phyloP scores from a whole-genome alignment of 176 grass and related monocot genomes.

The Calamus simplicifolius region DNA sequence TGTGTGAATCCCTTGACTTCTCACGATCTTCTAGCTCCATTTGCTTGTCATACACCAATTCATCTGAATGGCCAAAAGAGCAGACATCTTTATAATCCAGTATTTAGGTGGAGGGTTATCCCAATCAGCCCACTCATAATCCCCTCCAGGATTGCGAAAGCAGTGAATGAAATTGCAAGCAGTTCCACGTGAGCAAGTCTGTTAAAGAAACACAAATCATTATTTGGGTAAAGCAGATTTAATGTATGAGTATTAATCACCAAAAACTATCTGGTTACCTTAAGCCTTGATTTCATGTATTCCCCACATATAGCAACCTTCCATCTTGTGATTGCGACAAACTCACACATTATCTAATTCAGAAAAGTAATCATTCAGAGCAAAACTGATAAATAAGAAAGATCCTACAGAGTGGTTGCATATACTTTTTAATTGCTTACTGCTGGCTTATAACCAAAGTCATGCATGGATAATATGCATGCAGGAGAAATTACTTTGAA shows the following conservation, averaged over 20 bases:
- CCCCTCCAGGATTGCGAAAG: conserved; percentile 90
- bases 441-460: too few relatives aligned
- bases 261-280: conserved; percentile 32
- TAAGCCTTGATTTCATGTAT: conserved; percentile 90
- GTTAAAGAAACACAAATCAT: conserved; percentile 16
- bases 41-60: conserved; percentile 30
- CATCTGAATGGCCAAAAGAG: conserved; percentile 68
- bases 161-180: conserved; percentile 93
- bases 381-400: neutral
- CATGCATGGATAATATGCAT: too few relatives aligned
- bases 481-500: neutral
- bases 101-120: conserved; percentile 79
- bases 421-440: too few relatives aligned
- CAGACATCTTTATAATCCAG: conserved; percentile 75
- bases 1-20: conserved; percentile 30
- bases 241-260: too few relatives aligned
- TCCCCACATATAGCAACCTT: conserved; percentile 95
- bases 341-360: conserved; percentile 73
- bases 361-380: conserved; percentile 8
- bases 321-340: conserved; percentile 84
- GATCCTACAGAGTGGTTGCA: neutral
- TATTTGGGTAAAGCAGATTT: too few relatives aligned
- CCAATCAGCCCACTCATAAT: conserved; percentile 98
- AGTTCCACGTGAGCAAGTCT: conserved; percentile 86
- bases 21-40: conserved; percentile 28